phyloP scores from a whole-genome alignment of 352 stramenopile species.

The Globisporangium barbulae region DNA sequence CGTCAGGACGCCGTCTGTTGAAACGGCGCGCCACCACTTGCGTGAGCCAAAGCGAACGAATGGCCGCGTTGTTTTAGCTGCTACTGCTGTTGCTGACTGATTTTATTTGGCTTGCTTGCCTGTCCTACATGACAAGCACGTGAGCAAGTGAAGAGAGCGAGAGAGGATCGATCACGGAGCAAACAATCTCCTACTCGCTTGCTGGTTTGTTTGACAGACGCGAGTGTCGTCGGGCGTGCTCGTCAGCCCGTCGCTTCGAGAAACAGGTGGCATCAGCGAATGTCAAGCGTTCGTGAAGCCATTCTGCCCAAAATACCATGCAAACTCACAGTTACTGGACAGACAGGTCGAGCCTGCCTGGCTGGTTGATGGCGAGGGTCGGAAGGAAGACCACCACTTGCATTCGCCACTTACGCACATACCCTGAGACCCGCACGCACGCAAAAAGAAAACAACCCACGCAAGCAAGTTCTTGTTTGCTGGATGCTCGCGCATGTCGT shows the following conservation, averaged over 20 bases:
- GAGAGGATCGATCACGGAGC: not conserved
- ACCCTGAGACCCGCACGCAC: not conserved
- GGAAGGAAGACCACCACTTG: not conserved
- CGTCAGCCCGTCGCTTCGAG: constrained; percentile 12
- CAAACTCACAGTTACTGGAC: not conserved
- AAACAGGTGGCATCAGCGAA: constrained; percentile 17
- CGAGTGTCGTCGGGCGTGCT: not conserved
- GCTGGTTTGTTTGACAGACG: constrained; percentile 4
- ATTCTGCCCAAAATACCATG: not conserved
- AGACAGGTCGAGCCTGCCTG: not conserved
- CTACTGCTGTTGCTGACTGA: not conserved
- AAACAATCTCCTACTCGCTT: not conserved
- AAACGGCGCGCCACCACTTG: not conserved
- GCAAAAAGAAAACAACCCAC: not conserved
- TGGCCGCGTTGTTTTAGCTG: not conserved
- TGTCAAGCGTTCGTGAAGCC: constrained; percentile 12
- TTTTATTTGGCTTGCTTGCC: not conserved
- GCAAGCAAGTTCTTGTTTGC: not conserved
- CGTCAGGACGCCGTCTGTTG: no score
- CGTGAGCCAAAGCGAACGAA: not conserved
- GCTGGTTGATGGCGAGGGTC: not conserved
- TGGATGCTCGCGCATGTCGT: not conserved
- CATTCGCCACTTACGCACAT: no score
- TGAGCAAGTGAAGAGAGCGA: not conserved
- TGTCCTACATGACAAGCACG: constrained; percentile 2